Base-by-base conservation (phyloP, 306 rosid species). In the Cucumis hystrix region DNA sequence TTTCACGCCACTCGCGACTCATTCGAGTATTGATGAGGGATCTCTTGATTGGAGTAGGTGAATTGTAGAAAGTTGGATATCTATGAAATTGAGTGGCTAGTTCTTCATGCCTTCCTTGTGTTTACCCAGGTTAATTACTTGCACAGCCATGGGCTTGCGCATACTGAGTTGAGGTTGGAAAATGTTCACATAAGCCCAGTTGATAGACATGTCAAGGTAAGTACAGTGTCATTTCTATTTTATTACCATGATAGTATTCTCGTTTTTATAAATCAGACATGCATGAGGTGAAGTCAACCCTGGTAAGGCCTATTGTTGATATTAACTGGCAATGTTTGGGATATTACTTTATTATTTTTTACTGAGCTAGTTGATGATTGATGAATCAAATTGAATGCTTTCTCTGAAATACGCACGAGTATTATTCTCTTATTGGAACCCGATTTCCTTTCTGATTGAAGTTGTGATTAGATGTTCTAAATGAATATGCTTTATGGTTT, bases 111-210 rank as follows among this genome's bases (percentile, higher is more conserved):
- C 78, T 77, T 40, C 79, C 18, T 77, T 82, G 41, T 80, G 69
- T 85, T 74, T 74, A 43, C 56, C 69, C 80, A 95, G 98, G 97
- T 95, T 69, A 95, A 95, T 86, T 95, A 95, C 83, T 87, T 95
- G 87, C 98, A 92, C 80, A 90, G 98, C 85, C 97, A 95, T 77
- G 98, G 98, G 81, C 92, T 95, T 83, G 98, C 97, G 58, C 97
- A 95, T 89, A 95, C 98, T 58, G 98, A 95, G 84, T 79, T 95
- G 87, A 90, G 89, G 85, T 86, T 92, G 84, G 98, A 95, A 85
- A 95, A 92, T 81, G 90, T 95, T 81, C 98, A 95, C 88, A 83
- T 95, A 83, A 92, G 98, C 87, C 98, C 97, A 39, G 87, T 95
- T 76, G 98, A 95, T 82, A 88, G 96, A 80, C 98, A 95, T 86